Evolutionary conservation across 2,329 filamentous ascomycete species (phyloP).

Genomic region (Claviceps humidiphila): DNA sequence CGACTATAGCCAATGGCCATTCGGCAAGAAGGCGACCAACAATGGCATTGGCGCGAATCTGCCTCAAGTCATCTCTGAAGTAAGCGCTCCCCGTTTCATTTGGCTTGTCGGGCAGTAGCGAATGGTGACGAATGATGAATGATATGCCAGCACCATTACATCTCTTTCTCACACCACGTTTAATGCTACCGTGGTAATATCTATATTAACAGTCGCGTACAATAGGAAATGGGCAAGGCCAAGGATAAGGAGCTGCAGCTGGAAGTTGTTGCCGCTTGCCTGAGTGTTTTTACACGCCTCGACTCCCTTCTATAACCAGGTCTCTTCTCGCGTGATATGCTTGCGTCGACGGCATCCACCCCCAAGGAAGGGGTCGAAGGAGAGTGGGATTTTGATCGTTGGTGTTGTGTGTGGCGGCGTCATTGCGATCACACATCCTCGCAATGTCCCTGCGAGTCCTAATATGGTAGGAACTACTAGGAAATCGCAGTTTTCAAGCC

Average conservation of each 20-base stretch:
- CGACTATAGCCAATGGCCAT: slow-evolving; percentile 96
- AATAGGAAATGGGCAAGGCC: slow-evolving; percentile 61
- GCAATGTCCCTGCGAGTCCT: background rate
- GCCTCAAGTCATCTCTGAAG: slow-evolving; percentile 71
- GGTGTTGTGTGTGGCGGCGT: background rate
- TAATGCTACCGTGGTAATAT: no score
- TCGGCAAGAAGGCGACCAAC: slow-evolving; percentile 66
- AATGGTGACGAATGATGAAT: background rate
- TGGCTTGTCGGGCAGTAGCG: background rate
- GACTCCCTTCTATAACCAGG: slow-evolving; percentile 71
- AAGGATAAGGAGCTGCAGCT: slow-evolving; percentile 95
- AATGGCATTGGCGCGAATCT: slow-evolving; percentile 87
- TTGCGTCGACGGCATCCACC: background rate
- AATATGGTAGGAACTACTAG: background rate
- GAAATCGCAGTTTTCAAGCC: background rate
- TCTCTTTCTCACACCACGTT: background rate
- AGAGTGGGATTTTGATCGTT: background rate
- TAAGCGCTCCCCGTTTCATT: slow-evolving; percentile 16
- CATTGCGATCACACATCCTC: background rate
- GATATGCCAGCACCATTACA: background rate
- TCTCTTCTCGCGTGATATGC: background rate
- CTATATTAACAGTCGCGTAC: background rate
- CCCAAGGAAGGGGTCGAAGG: background rate
- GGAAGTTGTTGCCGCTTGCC: slow-evolving; percentile 90
- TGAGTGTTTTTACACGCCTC: slow-evolving; percentile 94